Percentiles rank a stretch among this genome's conserved stretches.
phyloP scores from a whole-genome alignment of 2,329 filamentous ascomycete genomes.

The Fusarium clavum region DNA sequence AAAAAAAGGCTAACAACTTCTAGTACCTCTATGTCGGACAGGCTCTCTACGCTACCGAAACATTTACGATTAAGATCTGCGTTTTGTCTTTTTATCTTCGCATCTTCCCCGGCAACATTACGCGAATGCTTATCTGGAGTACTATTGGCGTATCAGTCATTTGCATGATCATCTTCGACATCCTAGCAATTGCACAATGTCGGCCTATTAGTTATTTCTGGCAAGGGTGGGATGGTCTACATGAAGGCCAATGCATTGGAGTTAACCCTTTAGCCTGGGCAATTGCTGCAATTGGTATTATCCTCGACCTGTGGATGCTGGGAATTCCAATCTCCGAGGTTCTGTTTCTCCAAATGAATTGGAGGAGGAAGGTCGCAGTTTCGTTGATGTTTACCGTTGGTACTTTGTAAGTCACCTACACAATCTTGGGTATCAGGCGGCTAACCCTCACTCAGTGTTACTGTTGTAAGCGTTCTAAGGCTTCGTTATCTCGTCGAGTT shows the following conservation, averaged over 20 bases:
- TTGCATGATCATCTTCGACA: constrained; percentile 2
- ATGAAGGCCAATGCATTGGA: constrained; percentile 12
- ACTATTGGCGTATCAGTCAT: neutral
- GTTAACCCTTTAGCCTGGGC: constrained; percentile 20
- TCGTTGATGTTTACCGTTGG: constrained; percentile 1
- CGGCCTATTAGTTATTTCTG: constrained; percentile 16
- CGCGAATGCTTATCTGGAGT: constrained; percentile 14
- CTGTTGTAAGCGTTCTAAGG: constrained; percentile 8
- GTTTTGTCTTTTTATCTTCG: constrained; percentile 23
- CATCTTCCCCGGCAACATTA: constrained; percentile 8
- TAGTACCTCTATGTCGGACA: constrained; percentile 13
- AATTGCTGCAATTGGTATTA: constrained; percentile 2
- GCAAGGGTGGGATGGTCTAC: constrained; percentile 13
- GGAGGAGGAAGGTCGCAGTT: constrained; percentile 6
- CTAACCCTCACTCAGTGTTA: neutral
- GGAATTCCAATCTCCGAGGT: neutral
- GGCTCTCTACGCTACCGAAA: constrained; percentile 11
- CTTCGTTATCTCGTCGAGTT: constrained; percentile 5
- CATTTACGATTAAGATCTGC: constrained; percentile 8
- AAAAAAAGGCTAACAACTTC: neutral
- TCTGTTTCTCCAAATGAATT: constrained; percentile 2
- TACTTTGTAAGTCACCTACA: neutral
- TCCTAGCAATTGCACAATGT: constrained; percentile 11
- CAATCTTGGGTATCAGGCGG: fast-evolving
- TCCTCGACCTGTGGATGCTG: constrained; percentile 7